Evolutionary conservation across 352 stramenopile species (phyloP).

Genomic region (Thalassiosira mediterranea): DNA sequence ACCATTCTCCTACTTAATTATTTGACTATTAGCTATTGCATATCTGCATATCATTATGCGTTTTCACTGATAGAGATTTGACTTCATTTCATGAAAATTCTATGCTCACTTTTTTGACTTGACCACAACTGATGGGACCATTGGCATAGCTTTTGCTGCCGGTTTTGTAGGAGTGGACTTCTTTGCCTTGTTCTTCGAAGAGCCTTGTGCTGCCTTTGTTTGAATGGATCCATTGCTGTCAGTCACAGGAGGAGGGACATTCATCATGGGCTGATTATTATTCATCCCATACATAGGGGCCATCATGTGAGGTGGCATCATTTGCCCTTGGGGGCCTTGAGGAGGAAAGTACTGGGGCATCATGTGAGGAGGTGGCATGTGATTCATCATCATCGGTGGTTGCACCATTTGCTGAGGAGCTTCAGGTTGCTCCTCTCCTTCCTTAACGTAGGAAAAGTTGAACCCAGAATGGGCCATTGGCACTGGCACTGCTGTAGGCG

Average conservation of each 20-base stretch:
- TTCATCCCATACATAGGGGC: conserved; percentile 28
- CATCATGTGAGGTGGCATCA: conserved; percentile 36
- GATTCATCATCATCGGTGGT: conserved; percentile 23
- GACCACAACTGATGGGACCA: conserved; percentile 50
- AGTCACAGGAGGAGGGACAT: conserved; percentile 6
- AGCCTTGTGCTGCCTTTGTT: background rate
- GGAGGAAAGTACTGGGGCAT: conserved; percentile 30
- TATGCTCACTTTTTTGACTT: conserved; percentile 50
- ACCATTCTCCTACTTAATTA: no score
- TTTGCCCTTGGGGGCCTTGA: conserved; percentile 25
- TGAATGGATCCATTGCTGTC: conserved; percentile 17
- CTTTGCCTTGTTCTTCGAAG: conserved; percentile 11
- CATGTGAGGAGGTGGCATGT: conserved; percentile 24
- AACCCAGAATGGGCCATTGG: conserved; percentile 50
- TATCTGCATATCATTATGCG: no score
- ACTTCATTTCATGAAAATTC: background rate
- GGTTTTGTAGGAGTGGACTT: conserved; percentile 23
- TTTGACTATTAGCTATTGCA: no score
- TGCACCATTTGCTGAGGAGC: conserved; percentile 8
- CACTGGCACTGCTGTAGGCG: conserved; percentile 19
- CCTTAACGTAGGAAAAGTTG: conserved; percentile 83
- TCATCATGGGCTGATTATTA: conserved; percentile 24
- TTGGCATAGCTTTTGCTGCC: conserved; percentile 23
- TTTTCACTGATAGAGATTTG: no score
- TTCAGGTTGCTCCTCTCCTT: conserved; percentile 61